Percentiles rank a stretch among this genome's conserved stretches.
Conservation (phyloP, 1,139 yeast genomes). For the Pichia sp. region DNA sequence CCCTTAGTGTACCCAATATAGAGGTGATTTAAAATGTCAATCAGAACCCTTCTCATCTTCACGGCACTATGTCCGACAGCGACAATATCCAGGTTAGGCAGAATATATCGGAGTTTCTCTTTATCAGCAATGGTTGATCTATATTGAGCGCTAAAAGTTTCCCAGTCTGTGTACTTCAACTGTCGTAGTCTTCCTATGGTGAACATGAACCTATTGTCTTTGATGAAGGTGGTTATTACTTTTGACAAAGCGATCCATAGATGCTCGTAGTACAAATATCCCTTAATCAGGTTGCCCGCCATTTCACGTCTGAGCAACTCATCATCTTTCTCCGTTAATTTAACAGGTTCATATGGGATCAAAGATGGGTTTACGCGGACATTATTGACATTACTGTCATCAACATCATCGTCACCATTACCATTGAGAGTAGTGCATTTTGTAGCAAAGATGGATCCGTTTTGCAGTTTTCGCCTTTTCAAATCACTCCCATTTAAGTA, state of each 20-base stretch:
- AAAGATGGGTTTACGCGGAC: no score
- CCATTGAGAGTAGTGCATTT: no score
- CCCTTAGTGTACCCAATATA: slow-evolving; percentile 5
- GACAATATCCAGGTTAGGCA: slow-evolving; percentile 1
- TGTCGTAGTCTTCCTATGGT: no score
- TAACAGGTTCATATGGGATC: no score
- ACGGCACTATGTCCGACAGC: not conserved
- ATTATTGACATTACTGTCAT: no score
- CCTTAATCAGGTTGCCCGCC: slow-evolving; percentile 5
- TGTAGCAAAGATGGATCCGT: no score
- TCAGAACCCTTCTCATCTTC: slow-evolving; percentile 3
- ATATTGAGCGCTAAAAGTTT: slow-evolving; percentile 1
- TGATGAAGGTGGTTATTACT: no score
- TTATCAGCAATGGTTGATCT: slow-evolving; percentile 1
- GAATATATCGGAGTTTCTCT: slow-evolving; percentile 4
- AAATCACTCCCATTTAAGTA: no score
- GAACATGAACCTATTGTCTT: no score
- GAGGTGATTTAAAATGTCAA: slow-evolving; percentile 5
- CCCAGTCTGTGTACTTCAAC: slow-evolving; percentile 2
- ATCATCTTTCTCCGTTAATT: slow-evolving; percentile 2
- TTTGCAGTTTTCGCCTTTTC: no score
- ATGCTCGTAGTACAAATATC: slow-evolving; percentile 9
- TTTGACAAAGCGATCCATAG: no score
- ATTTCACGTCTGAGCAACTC: slow-evolving; percentile 1
- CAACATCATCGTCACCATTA: no score